Evolutionary conservation across 2,329 filamentous ascomycete species (phyloP).

Genomic region (Paraphoma chrysanthemicola): DNA sequence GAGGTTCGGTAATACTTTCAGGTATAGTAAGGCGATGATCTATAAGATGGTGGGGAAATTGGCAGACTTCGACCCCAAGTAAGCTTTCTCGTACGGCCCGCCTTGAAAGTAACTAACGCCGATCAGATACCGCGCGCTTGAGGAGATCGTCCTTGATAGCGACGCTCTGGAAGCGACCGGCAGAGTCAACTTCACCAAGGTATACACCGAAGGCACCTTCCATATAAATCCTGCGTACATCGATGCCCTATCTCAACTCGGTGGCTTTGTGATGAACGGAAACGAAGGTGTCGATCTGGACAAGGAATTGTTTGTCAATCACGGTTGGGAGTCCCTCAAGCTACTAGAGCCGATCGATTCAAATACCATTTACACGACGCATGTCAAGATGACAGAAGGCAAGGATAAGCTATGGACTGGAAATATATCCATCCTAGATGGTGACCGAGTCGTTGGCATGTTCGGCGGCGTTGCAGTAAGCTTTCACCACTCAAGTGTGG

Average conservation of each 20-base stretch:
- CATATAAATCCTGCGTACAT: conserved; percentile 4
- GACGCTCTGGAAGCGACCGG: conserved; percentile 16
- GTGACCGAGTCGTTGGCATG: conserved; percentile 8
- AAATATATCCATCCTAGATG: conserved; percentile 16
- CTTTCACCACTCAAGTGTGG: neutral
- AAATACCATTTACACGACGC: conserved; percentile 14
- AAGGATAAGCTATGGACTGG: conserved; percentile 10
- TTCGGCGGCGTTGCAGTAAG: conserved; percentile 8
- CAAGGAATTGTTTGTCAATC: conserved; percentile 20
- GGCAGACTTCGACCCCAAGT: conserved; percentile 12
- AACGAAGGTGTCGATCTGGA: conserved; percentile 16
- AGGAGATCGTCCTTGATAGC: conserved; percentile 22
- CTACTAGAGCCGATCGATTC: conserved; percentile 8
- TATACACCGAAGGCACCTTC: neutral
- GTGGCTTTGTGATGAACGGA: conserved; percentile 28
- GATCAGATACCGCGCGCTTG: conserved; percentile 15
- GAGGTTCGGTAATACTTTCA: too few species aligned
- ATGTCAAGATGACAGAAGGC: conserved; percentile 10
- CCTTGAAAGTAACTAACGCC: conserved; percentile 13
- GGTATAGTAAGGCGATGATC: too few species aligned
- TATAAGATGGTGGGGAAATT: neutral
- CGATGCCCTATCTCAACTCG: conserved; percentile 2
- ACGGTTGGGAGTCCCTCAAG: conserved; percentile 25
- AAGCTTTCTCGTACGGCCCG: conserved; percentile 1
- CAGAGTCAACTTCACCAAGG: conserved; percentile 8